A percentile compares a stretch with the other conserved stretches of the same genome.
Evolutionary conservation across 2,329 filamentous ascomycete species (phyloP).

Genomic region (Colletotrichum godetiae): DNA sequence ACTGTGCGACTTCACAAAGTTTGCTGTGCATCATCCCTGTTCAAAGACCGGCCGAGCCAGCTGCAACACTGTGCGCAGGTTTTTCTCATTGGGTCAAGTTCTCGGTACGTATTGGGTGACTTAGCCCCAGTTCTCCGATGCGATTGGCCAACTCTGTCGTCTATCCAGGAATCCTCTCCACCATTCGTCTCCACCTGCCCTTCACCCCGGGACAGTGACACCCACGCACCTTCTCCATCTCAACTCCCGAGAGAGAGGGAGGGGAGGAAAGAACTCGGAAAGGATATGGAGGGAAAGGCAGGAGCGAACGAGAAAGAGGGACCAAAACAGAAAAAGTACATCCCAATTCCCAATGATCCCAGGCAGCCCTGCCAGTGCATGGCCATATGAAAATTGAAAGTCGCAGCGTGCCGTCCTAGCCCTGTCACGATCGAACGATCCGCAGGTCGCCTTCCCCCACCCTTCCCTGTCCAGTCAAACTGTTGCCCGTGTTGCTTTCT

Average conservation of each 20-base stretch:
- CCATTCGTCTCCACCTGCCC: not conserved
- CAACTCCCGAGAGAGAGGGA: not conserved
- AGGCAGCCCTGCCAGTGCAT: not conserved
- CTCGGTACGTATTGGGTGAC: not conserved
- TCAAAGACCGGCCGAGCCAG: not conserved
- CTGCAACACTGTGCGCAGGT: constrained; percentile 20
- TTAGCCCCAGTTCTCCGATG: not conserved
- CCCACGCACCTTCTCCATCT: constrained; percentile 6
- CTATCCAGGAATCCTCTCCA: not conserved
- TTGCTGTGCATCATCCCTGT: constrained; percentile 11
- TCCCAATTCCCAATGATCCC: not conserved
- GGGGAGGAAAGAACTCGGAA: too few relatives aligned
- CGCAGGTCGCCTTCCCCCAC: constrained; percentile 4
- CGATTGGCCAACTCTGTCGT: constrained; percentile 22
- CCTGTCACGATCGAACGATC: constrained; percentile 23
- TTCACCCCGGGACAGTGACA: not conserved
- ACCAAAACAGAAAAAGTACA: not conserved
- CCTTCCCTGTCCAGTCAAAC: not conserved
- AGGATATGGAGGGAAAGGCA: not conserved
- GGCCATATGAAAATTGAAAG: not conserved
- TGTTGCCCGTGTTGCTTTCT: constrained; percentile 14
- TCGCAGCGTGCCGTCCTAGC: not conserved
- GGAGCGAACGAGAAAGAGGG: not conserved
- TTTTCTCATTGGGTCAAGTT: constrained; percentile 4
- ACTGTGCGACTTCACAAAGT: not conserved